These are phyloP conservation scores for Maudiozyma humilis DNA, from an alignment of 1,139 yeast genomes.

Conservation along the genomic window DNA sequence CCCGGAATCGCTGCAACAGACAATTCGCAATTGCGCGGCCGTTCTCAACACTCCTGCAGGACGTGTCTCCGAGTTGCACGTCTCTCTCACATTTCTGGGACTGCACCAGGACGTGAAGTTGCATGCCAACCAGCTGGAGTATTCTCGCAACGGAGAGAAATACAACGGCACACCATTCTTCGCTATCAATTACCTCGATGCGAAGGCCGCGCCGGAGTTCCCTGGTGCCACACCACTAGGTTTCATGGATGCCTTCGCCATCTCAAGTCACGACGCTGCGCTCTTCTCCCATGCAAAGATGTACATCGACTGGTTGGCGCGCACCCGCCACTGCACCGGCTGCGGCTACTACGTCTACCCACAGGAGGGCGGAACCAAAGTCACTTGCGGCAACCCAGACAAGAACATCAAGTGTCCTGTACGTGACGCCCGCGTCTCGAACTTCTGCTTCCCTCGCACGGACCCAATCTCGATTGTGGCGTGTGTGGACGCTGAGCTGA, in stretches of 20 bases:
- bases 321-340: constrained; percentile 77
- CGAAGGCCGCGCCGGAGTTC: background rate
- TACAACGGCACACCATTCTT: constrained; percentile 69
- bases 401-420: constrained; percentile 43
- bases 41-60: constrained; percentile 14
- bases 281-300: constrained; percentile 73
- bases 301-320: constrained; percentile 76
- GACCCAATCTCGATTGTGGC: constrained; percentile 84
- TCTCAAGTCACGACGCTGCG: constrained; percentile 47
- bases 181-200: constrained; percentile 52
- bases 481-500: constrained; percentile 51
- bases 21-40: constrained; percentile 12
- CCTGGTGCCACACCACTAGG: background rate
- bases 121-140: background rate
- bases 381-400: constrained; percentile 45
- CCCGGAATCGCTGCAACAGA: constrained; percentile 11
- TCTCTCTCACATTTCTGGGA: constrained; percentile 53
- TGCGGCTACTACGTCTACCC: constrained; percentile 70
- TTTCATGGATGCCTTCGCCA: constrained; percentile 14
- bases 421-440: constrained; percentile 44
- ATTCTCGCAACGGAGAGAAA: background rate
- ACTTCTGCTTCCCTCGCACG: constrained; percentile 74
- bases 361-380: constrained; percentile 75
- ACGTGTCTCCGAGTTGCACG: constrained; percentile 20
- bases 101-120: constrained; percentile 25